Base-by-base conservation (phyloP, 768 basidiomycete genomes). In the Psilocybe sp. region DNA sequence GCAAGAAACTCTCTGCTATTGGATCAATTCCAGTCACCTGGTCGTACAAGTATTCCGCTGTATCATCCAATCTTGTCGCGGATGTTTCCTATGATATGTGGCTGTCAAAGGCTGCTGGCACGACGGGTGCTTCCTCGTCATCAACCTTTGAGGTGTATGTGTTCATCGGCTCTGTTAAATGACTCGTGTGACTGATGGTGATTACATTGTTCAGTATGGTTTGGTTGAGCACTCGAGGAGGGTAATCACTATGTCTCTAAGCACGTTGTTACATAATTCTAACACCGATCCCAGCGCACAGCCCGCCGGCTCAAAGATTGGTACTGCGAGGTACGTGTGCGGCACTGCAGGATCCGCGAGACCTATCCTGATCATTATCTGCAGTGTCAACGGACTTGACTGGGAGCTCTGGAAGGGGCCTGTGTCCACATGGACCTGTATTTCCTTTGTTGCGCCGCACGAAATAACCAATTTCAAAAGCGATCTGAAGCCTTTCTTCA, bases 71-170 rank as follows among this genome's bases (percentile, higher is more conserved):
- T 39, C 59, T 70, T 19, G 64, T 68, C 12, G 67, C 69, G 6
- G 66, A 70, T 50, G 67, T 70, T 14, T 67, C 69, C 5, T 70
- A 68, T 44, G 69, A 70, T 39, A 41, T 68, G 35, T 70, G 69
- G 69, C 56, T 70, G 1, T 68, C 69, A 11, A 62, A 56, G 20
- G 44, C 39, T 5, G 56, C 66, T 10, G 53, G 59, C 8, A 53
- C 63, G 4, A 45, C 42, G 9, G 69, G 69, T 44, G 66, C 67
- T 7, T 57, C 60, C 1, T 64, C 64, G 1, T 56, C 53, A 9
- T 65, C 67, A 14, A 64, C 66, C 3, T 70, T 58, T 41, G 67
- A 70, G 50, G 51, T 63, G 69, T 70, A 42, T 15, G 64, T 58
- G 1, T 12, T 31, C 13, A 10, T 33, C 7, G 2, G 15, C 39